These are phyloP conservation scores for Coemansia sp. DNA, from an alignment of 192 early-diverging fungal species.

Conservation along the genomic window DNA sequence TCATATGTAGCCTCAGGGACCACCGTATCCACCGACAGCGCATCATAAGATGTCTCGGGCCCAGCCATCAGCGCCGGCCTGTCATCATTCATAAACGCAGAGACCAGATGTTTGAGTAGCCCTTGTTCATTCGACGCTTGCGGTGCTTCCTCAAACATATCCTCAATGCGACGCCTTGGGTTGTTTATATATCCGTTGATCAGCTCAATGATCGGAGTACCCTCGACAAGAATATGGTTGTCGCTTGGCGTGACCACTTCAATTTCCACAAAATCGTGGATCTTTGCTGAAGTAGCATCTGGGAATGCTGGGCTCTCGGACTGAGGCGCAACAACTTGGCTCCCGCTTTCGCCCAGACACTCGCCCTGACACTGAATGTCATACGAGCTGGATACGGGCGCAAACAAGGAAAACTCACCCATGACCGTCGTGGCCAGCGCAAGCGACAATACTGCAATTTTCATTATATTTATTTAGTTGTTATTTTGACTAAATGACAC, in stretches of 20 bases:
- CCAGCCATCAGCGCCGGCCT: too few species aligned
- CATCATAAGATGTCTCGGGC: too few species aligned
- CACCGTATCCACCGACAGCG: too few species aligned
- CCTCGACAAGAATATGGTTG: constrained; percentile 13
- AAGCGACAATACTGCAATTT: constrained; percentile 16
- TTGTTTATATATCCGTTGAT: constrained; percentile 39
- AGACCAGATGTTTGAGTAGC: constrained; percentile 13
- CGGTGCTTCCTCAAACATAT: background rate
- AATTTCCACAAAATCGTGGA: constrained; percentile 13
- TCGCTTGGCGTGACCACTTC: background rate
- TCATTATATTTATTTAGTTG: constrained; percentile 14
- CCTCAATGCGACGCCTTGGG: background rate
- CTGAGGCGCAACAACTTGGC: constrained; percentile 2
- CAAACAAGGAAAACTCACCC: constrained; percentile 6
- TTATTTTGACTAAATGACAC: background rate
- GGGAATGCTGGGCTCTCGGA: background rate
- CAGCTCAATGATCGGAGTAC: constrained; percentile 40
- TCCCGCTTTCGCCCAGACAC: constrained; percentile 17
- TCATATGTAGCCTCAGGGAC: too few species aligned
- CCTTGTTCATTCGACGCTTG: background rate
- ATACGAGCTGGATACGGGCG: background rate
- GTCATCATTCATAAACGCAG: background rate
- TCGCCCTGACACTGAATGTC: constrained; percentile 34
- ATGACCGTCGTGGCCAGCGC: constrained; percentile 7
- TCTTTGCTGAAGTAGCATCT: background rate